Base-by-base conservation (phyloP, 2,329 filamentous ascomycete species). In the Colletotrichum theobromicola region DNA sequence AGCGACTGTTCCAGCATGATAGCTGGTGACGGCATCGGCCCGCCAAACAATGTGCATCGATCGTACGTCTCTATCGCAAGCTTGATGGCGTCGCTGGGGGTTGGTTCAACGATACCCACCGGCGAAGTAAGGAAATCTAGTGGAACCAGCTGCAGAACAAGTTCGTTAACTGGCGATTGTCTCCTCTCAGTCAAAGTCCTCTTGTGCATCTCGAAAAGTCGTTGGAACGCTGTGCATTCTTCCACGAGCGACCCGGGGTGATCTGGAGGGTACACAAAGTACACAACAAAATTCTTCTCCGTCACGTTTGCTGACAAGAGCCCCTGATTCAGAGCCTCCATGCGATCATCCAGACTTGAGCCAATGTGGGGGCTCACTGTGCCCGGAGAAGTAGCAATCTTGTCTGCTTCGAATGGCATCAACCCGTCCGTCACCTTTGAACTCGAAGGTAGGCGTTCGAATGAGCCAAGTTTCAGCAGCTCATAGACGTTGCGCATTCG, bases 121-220 rank as follows among this genome's bases (percentile, higher is more conserved):
- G 91, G 86, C 1, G 92, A 93, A 9, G 93, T 91, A 10, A 97
- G 83, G n/a, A 92, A 86, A 70, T 91, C 90, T 18, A 93, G 87
- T 0, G 95, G 93, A 2, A 97, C 85, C 3, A 97, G 88, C 80
- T 97, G 95, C 21, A 97, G 85, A 5, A 95, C 92, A n/a, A 97
- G 81, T 71, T 96, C 94, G 70, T 91, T 92, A 26, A 85, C 79
- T 5, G 86, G 81, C 8, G 84, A 78, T 67, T 87, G 80, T 73
- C 84, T 86, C 70, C 86, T 87, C 24, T 85, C 84, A 4, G 84
- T 81, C 60, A 90, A 81, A 26, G 87, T 80, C 74, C 83, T 86
- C 75, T 86, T 88, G 79, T 94, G 94, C 5, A 89, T 84, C 75
- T 94, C 91, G 77, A 93, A 94, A 7, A 96, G 90, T 50, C 90